Percentiles rank a stretch among this genome's conserved stretches.
Conservation (phyloP, 106 monocot species). For the Posidonia australis region DNA sequence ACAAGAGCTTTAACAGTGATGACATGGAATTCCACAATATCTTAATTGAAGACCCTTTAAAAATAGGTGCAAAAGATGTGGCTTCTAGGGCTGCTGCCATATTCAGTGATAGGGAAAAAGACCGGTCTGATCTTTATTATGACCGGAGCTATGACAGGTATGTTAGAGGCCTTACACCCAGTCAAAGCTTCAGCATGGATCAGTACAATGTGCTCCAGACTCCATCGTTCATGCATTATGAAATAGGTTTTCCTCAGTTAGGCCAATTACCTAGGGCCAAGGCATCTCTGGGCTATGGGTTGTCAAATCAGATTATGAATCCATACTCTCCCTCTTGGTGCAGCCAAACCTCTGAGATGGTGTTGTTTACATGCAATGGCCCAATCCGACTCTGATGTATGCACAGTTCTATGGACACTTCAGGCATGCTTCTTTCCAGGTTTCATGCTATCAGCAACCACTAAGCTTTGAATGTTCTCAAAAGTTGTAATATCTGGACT, state of each 20-base stretch:
- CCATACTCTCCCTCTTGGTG: slow-evolving; percentile 1
- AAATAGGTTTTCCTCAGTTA: slow-evolving; percentile 20
- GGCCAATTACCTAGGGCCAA: slow-evolving; percentile 20
- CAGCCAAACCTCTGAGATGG: slow-evolving; percentile 34
- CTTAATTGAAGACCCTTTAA: slow-evolving; percentile 31
- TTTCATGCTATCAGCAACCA: slow-evolving; percentile 54
- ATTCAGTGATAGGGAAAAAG: slow-evolving; percentile 84
- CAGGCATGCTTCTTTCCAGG: slow-evolving; percentile 50
- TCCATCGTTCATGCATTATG: slow-evolving; percentile 38
- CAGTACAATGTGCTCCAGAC: slow-evolving; percentile 35
- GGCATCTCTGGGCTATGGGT: background rate
- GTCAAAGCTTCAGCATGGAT: slow-evolving; percentile 30
- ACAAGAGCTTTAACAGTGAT: slow-evolving; percentile 11
- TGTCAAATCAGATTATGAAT: slow-evolving; percentile 7
- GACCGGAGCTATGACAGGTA: slow-evolving; percentile 83
- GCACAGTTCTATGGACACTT: slow-evolving; percentile 71
- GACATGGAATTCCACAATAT: slow-evolving; percentile 17
- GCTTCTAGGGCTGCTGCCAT: slow-evolving; percentile 60
- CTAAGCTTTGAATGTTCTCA: slow-evolving; percentile 59
- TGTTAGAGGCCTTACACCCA: slow-evolving; percentile 25
- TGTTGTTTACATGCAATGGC: slow-evolving; percentile 68
- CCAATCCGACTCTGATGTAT: slow-evolving; percentile 62
- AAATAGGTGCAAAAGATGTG: slow-evolving; percentile 20
- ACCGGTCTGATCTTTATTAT: slow-evolving; percentile 79
- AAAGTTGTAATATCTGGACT: too few species aligned